Evolutionary conservation across 1,284 basidiomycete species (phyloP), one percentile per base, ranked within the genome.

Genomic region (Puccinia novopanici): DNA sequence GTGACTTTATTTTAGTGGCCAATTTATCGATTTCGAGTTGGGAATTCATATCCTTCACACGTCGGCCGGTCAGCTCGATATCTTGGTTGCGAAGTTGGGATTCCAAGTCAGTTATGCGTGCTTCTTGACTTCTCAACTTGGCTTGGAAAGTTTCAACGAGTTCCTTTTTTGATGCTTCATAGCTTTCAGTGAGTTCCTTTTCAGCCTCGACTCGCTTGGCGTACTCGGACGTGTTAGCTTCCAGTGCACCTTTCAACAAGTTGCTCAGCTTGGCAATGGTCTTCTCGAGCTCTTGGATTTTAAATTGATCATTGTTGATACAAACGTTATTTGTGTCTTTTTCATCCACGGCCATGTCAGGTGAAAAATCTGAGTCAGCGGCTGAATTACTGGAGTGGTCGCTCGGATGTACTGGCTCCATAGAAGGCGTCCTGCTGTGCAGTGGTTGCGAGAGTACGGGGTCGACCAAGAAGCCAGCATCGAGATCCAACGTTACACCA

Each of bases 231-330:
- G 48, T 50, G 22, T 37, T 71, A 30, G 22, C 50, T 22, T 71
- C 68, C 10, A 71, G 37, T 8, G 68, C 48, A 22, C 68, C 68
- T 52, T 30, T n/a, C 9, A 71, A 40, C 9, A 71, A 40, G 27
- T 17, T 24, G 9, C 50, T 30, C 4, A 71, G 52, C 4, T 22
- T 27, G 9, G 17, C 17, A 27, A 54, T 12, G 17, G 30, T 19
- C 15, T 22, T 34, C 34, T 54, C 13, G 30, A 54, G 68, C 68
- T 71, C 68, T 71, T 71, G n/a, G 63, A 65, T 65, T 40, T 45
- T 37, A 10, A 37, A 8, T 15, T 22, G 63, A 5, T 6, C 63
- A 42, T 37, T 17, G 37, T 22, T 10, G 10, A 13, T 52, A 27
- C 27, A 24, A 15, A 30, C 30, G 15, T 17, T n/a, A 55, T 55